Base-by-base conservation (phyloP, 345 rosid genomes). In the Populus pruinosa region DNA sequence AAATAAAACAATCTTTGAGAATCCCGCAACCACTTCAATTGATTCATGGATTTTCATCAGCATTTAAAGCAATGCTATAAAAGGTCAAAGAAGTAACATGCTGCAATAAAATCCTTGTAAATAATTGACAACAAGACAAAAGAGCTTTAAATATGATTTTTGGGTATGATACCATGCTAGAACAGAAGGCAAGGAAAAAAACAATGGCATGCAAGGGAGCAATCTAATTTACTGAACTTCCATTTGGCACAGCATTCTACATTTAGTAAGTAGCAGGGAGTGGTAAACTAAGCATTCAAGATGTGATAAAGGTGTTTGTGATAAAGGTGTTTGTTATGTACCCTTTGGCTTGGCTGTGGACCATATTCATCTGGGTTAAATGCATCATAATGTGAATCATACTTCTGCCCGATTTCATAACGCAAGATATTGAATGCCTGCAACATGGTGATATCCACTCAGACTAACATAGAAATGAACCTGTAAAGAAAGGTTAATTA, bases 321-420 rank as follows among this genome's bases (percentile, higher is more conserved):
- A 31, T 44, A 11, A 64, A 61, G 72, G 77, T 27, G 63, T 5
- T 13, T 17, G 76, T 47, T 66, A 68, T 33, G 23, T 88, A 92
- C 94, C 92, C 97, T 88, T 89, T 92, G 94, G 86, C 92, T 92
- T 35, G 80, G 68, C 70, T 90, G 94, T 67, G 94, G 92, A 53
- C 97, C 83, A 71, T 81, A 81, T 73, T 81, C 80, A 2, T 77
- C 39, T 72, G 83, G 83, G n/a, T 76, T 81, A 20, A 81, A 81
- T 27, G 80, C 68, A 50, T 81, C 83, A 63, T 76, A 81, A 55
- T 76, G 83, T 27, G 80, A 77, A 73, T 81, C 83, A 77, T 81
- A 81, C 59, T 81, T 81, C 80, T 81, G 83, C 63, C 83, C 78
- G n/a, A 81, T 68, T 76, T 81, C 83, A 69, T 81, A 81, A n/a